phyloP scores from a whole-genome alignment of 1,284 basidiomycete species.

The Ganoderma boninense region DNA sequence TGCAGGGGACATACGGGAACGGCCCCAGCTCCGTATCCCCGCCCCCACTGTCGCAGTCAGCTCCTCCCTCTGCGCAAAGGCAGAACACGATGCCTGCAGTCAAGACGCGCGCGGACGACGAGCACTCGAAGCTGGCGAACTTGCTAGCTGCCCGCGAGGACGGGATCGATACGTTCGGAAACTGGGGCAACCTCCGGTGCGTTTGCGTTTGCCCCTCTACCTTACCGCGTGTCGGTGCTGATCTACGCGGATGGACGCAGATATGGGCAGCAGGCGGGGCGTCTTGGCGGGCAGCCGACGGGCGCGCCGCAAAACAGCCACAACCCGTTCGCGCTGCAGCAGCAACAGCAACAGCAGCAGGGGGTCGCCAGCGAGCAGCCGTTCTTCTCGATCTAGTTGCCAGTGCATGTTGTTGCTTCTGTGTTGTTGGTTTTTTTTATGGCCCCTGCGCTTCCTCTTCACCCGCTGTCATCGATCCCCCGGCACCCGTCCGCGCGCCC shows the following conservation, averaged over 20 bases:
- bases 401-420: conserved; percentile 17
- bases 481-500: conserved; percentile 27
- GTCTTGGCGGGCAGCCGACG: conserved; percentile 65
- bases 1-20: conserved; percentile 65
- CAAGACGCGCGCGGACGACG: conserved; percentile 49
- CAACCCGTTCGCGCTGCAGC: conserved; percentile 81
- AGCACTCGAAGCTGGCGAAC: conserved; percentile 80
- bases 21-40: conserved; percentile 40
- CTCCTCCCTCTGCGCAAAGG: conserved; percentile 35
- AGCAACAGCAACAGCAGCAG: conserved; percentile 60
- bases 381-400: conserved; percentile 77
- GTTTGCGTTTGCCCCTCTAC: conserved; percentile 27
- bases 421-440: neutral
- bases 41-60: conserved; percentile 40
- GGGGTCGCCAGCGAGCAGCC: conserved; percentile 70
- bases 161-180: conserved; percentile 95
- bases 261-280: conserved; percentile 73
- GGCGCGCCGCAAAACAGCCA: conserved; percentile 54
- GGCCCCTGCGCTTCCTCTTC: neutral
- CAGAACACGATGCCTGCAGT: conserved; percentile 30
- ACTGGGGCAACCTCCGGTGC: conserved; percentile 80
- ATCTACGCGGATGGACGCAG: conserved; percentile 43
- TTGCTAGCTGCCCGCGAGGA: conserved; percentile 86
- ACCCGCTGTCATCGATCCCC: neutral
- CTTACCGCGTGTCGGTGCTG: neutral